Conservation (phyloP, 441 rosid species). For the Macaranga tanarius region DNA sequence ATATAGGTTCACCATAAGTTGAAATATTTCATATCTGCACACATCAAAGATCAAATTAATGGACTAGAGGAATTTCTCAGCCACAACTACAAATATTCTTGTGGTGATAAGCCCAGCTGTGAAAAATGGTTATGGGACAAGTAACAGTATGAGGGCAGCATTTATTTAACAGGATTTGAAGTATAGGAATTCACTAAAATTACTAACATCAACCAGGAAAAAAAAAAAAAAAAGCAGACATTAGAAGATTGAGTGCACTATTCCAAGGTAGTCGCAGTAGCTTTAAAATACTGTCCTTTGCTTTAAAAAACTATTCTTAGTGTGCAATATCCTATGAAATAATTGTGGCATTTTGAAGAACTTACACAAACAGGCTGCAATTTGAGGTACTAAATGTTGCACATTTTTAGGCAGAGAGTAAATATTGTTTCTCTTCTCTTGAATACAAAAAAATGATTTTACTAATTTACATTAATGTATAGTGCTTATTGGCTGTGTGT, state of each 20-base stretch:
- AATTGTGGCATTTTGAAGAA: not conserved
- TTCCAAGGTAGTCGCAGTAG: not conserved
- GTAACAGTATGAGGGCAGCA: not conserved
- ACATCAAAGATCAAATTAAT: conserved; percentile 22
- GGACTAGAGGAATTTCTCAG: not conserved
- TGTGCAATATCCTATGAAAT: not conserved
- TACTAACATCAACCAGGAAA: not conserved
- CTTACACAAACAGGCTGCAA: not conserved
- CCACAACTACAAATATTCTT: not conserved
- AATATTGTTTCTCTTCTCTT: no score
- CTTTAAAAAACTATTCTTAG: not conserved
- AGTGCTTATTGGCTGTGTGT: not conserved
- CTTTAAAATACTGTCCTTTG: not conserved
- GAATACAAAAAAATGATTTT: not conserved
- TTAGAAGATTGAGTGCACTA: not conserved
- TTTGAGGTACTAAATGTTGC: not conserved
- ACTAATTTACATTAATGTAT: not conserved
- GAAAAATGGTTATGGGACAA: not conserved
- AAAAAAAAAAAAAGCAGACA: not conserved
- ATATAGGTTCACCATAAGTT: conserved; percentile 96
- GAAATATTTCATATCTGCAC: conserved; percentile 97
- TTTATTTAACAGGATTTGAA: no score
- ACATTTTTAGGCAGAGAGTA: not conserved
- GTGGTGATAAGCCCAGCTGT: not conserved
- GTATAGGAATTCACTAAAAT: not conserved